These are phyloP conservation scores for Pluteus cervinus DNA, from an alignment of 768 basidiomycete species.

Conservation along the genomic window DNA sequence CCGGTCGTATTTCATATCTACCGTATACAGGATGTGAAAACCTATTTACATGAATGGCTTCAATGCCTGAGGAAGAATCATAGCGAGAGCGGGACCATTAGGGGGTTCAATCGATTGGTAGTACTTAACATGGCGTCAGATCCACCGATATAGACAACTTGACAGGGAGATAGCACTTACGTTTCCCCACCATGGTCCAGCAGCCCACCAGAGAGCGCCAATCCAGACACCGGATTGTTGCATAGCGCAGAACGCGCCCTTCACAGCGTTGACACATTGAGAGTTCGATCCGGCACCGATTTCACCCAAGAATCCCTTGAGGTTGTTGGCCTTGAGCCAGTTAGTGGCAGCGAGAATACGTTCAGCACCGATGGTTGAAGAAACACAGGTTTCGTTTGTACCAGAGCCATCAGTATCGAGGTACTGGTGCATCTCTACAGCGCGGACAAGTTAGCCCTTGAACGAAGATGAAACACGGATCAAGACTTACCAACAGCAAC, in stretches of 20 bases:
- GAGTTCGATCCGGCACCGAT: constrained; percentile 48
- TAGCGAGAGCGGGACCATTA: constrained; percentile 44
- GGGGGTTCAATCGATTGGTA: constrained; percentile 60
- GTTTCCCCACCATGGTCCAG: constrained; percentile 55
- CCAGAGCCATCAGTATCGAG: constrained; percentile 62
- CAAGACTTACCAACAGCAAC: constrained; percentile 41
- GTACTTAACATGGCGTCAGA: constrained; percentile 27
- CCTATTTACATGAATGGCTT: constrained; percentile 41
- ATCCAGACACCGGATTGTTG: constrained; percentile 57
- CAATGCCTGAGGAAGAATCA: constrained; percentile 51
- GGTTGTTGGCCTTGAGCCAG: constrained; percentile 53
- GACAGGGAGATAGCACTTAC: constrained; percentile 26
- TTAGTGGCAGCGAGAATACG: constrained; percentile 49
- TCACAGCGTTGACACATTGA: constrained; percentile 40
- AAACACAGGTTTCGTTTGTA: constrained; percentile 48
- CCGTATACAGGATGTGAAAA: too few relatives aligned
- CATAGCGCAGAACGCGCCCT: constrained; percentile 53
- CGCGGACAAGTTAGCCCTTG: background rate
- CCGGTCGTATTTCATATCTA: too few relatives aligned
- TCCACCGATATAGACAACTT: background rate
- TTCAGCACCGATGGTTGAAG: constrained; percentile 51
- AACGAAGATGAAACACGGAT: background rate
- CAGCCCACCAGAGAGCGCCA: constrained; percentile 52
- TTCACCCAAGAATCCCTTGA: constrained; percentile 63
- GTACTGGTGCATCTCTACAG: constrained; percentile 65